Evolutionary conservation across 73 alveolate genomes (phyloP).

Genomic region (Paraurostyla sp.): DNA sequence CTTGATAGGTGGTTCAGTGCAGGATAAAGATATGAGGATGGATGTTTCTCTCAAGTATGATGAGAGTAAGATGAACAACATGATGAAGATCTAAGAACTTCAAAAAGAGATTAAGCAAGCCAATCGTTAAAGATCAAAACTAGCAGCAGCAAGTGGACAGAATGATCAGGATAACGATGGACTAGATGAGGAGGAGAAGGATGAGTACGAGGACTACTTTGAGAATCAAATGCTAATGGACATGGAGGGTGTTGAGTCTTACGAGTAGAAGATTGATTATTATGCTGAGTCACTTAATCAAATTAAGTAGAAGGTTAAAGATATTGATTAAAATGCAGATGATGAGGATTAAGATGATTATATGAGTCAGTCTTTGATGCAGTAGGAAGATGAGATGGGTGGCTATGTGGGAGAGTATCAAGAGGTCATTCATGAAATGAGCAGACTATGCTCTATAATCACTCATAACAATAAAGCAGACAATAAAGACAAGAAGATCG

Average conservation of each 20-base stretch:
- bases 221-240: conserved; percentile 53
- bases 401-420: conserved; percentile 41
- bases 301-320: neutral
- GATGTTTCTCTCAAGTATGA: neutral
- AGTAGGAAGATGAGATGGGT: neutral
- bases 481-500: neutral
- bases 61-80: conserved; percentile 12
- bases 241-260: conserved; percentile 40
- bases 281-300: no score
- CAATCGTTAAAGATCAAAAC: neutral
- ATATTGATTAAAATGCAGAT: neutral
- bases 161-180: conserved; percentile 12
- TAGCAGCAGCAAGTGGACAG: no score
- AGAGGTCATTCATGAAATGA: conserved; percentile 38
- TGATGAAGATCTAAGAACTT: neutral
- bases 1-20: neutral
- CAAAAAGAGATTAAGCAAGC: conserved; percentile 10
- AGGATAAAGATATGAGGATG: neutral
- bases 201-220: conserved; percentile 70
- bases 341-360: conserved; percentile 47
- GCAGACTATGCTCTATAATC: conserved; percentile 22
- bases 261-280: conserved; percentile 37
- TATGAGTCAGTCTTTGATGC: neutral
- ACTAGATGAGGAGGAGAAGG: conserved; percentile 52
- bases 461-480: neutral